phyloP scores from a whole-genome alignment of 1,284 basidiomycete species.

The Gomphus sp. region DNA sequence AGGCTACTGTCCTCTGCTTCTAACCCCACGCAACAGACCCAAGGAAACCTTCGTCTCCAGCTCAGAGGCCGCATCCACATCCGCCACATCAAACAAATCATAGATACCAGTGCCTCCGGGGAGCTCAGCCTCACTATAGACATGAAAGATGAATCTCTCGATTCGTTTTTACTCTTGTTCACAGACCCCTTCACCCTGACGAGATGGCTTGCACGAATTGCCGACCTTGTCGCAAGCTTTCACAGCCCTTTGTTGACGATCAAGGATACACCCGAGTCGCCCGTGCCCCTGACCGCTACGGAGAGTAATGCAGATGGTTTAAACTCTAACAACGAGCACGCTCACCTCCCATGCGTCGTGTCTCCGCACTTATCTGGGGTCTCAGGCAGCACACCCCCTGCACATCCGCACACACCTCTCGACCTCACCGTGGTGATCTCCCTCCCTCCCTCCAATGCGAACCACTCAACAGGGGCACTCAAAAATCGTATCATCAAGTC shows the following conservation, averaged over 20 bases:
- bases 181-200: conserved; percentile 83
- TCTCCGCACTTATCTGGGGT: conserved; percentile 70
- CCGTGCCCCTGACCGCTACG: conserved; percentile 24
- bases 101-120: conserved; percentile 64
- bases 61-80: conserved; percentile 89
- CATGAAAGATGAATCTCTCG: conserved; percentile 89
- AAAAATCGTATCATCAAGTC: conserved; percentile 81
- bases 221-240: conserved; percentile 60
- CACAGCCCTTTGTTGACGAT: conserved; percentile 37
- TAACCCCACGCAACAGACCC: conserved; percentile 29
- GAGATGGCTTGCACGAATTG: conserved; percentile 77
- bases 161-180: conserved; percentile 93
- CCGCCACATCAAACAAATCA: conserved; percentile 82
- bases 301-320: conserved; percentile 42
- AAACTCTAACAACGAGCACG: conserved; percentile 13
- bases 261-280: conserved; percentile 65
- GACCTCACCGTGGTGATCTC: conserved; percentile 91
- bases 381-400: conserved; percentile 67
- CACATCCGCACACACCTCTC: conserved; percentile 77
- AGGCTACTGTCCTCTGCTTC: conserved; percentile 48
- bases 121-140: conserved; percentile 89
- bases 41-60: conserved; percentile 70
- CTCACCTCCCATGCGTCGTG: conserved; percentile 41
- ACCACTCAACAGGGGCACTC: conserved; percentile 71
- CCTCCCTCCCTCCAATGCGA: conserved; percentile 62